phyloP scores from a whole-genome alignment of 106 monocot species.

The Dactylorhiza incarnata region DNA sequence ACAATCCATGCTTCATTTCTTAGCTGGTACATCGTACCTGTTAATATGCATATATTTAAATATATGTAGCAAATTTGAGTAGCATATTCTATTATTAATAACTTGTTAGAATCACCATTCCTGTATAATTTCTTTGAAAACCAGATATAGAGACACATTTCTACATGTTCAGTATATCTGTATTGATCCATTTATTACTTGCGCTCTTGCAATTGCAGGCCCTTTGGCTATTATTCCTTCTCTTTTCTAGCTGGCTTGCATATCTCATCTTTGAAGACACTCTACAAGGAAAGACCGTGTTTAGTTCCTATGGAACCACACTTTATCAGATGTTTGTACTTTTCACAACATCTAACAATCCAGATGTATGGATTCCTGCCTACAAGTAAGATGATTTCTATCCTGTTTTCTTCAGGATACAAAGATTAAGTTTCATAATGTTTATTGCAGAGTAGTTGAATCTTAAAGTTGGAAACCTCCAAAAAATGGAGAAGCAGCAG shows the following conservation, averaged over 20 bases:
- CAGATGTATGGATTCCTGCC: conserved; percentile 99
- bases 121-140: not conserved
- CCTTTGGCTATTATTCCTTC: conserved; percentile 68
- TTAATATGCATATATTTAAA: not conserved
- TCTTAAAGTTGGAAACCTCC: not conserved
- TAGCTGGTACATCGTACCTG: not conserved
- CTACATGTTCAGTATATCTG: conserved; percentile 3
- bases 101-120: not conserved
- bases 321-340: conserved; percentile 98
- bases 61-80: not conserved
- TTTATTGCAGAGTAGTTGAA: not conserved
- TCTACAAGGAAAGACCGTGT: conserved; percentile 66
- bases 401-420: not conserved
- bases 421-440: not conserved
- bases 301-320: conserved; percentile 71
- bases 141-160: not conserved
- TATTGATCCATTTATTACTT: not conserved
- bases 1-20: not conserved
- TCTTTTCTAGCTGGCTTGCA: conserved; percentile 93
- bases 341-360: conserved; percentile 98
- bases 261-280: conserved; percentile 99
- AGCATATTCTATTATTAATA: not conserved
- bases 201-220: conserved; percentile 47
- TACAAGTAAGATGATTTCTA: conserved; percentile 68
- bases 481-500: not conserved